A percentile compares a stretch with the other conserved stretches of the same genome.
Conservation (phyloP, 2,329 filamentous ascomycete genomes). For the Spiromastix sp. region DNA sequence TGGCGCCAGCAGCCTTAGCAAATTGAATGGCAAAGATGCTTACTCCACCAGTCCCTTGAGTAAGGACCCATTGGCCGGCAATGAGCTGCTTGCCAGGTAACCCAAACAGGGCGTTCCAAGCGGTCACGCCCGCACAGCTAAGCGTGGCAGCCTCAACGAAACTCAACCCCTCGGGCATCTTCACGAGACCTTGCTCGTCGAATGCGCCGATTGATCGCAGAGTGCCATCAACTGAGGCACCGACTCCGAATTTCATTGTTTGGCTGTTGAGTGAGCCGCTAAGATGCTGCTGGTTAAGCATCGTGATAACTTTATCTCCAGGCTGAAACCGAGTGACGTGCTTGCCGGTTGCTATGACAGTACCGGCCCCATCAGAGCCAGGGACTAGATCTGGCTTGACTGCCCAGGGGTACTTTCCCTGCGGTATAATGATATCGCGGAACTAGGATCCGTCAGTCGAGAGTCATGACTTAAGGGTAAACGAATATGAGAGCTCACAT, state of each 20-base stretch:
- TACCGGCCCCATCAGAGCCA: conserved; percentile 42
- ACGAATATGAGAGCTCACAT: neutral
- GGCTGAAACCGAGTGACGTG: conserved; percentile 40
- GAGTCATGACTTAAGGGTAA: neutral
- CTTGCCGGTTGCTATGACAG: conserved; percentile 39
- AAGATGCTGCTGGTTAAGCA: conserved; percentile 16
- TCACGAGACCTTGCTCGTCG: conserved; percentile 3
- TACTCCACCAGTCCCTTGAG: conserved; percentile 45
- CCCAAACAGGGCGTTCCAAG: conserved; percentile 46
- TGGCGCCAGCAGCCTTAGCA: conserved; percentile 35
- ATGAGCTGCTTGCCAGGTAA: conserved; percentile 28
- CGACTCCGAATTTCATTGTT: conserved; percentile 2
- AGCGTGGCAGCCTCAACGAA: conserved; percentile 26
- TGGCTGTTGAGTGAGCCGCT: conserved; percentile 10
- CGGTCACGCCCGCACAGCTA: conserved; percentile 36
- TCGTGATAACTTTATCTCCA: conserved; percentile 41
- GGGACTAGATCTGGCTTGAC: conserved; percentile 7
- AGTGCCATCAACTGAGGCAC: conserved; percentile 1
- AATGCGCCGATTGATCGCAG: conserved; percentile 2
- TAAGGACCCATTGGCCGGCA: conserved; percentile 37
- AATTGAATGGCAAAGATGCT: conserved; percentile 41
- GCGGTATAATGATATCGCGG: conserved; percentile 1
- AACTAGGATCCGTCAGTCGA: neutral
- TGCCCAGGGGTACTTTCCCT: conserved; percentile 5
- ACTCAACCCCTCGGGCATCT: conserved; percentile 4